These are phyloP conservation scores for Odontarrhena argentea DNA, from an alignment of 345 rosid species.

Conservation along the genomic window DNA sequence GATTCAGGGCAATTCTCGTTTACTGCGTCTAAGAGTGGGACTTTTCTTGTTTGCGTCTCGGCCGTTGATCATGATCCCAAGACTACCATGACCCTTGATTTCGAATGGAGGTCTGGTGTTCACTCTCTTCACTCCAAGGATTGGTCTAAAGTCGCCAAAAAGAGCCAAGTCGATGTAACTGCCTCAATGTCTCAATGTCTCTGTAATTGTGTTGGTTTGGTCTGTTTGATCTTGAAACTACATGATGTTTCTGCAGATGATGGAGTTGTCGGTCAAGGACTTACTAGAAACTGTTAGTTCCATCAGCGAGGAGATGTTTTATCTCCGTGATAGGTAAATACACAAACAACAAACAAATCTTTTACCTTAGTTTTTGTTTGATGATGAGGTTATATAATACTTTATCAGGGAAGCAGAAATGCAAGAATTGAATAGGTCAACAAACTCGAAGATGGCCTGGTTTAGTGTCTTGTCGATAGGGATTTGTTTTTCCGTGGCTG, in stretches of 20 bases:
- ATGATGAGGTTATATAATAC: conserved; percentile 3
- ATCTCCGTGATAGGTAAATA: conserved; percentile 74
- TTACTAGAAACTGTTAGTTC: conserved; percentile 57
- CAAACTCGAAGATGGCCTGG: conserved; percentile 41
- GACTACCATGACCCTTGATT: conserved; percentile 61
- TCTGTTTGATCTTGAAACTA: not conserved
- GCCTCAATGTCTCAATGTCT: not conserved
- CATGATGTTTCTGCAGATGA: conserved; percentile 46
- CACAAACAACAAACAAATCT: not conserved
- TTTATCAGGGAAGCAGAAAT: conserved; percentile 30
- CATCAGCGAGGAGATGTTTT: conserved; percentile 79
- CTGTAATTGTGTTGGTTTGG: not conserved
- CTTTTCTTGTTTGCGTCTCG: conserved; percentile 64
- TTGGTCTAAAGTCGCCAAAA: conserved; percentile 84
- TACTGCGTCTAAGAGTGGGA: conserved; percentile 69
- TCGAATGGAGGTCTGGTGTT: conserved; percentile 82
- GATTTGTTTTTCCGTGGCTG: conserved; percentile 37
- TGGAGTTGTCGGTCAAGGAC: conserved; percentile 74
- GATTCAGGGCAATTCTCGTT: conserved; percentile 83
- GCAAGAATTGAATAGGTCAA: conserved; percentile 30
- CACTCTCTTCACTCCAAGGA: conserved; percentile 69
- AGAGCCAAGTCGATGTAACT: conserved; percentile 73
- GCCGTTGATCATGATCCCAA: conserved; percentile 59
- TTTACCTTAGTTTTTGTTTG: conserved; percentile 1
- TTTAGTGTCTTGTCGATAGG: conserved; percentile 24